Evolutionary conservation across 179 eudicot species (phyloP).

Genomic region (Beta corolliflora): DNA sequence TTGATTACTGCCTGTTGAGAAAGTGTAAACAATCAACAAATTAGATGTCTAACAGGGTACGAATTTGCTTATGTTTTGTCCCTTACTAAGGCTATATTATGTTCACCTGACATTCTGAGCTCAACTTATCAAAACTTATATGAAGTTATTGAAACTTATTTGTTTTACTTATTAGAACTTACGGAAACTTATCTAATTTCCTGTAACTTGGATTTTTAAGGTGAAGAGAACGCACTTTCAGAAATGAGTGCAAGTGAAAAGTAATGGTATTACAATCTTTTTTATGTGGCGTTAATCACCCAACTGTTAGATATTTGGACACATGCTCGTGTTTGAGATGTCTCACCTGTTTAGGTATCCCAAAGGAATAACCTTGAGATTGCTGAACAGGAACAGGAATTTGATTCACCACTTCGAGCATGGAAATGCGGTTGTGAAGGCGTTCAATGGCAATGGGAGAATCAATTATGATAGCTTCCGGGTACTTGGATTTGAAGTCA

Average conservation of each 20-base stretch:
- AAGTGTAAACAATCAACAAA: neutral
- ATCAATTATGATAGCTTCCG: slow-evolving; percentile 45
- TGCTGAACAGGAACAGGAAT: slow-evolving; percentile 21
- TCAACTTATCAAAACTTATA: too few species aligned
- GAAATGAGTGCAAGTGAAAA: too few species aligned
- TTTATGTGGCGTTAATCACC: too few species aligned
- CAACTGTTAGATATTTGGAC: too few species aligned
- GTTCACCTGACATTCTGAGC: too few species aligned
- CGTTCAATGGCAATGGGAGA: slow-evolving; percentile 42
- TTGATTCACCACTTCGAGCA: slow-evolving; percentile 52
- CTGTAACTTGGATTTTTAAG: too few species aligned
- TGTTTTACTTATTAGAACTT: too few species aligned
- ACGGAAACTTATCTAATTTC: too few species aligned
- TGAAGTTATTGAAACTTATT: too few species aligned
- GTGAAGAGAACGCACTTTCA: neutral
- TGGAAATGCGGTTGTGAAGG: slow-evolving; percentile 55
- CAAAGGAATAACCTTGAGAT: neutral
- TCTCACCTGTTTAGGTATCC: slow-evolving; percentile 15
- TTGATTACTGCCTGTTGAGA: slow-evolving; percentile 37
- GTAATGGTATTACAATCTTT: neutral
- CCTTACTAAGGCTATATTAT: too few species aligned
- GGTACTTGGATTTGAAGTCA: slow-evolving; percentile 34
- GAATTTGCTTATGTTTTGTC: neutral
- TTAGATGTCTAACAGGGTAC: neutral
- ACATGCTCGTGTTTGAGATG: too few species aligned